phyloP scores from a whole-genome alignment of 176 grass and related monocot species.

The Panicum miliaceum region DNA sequence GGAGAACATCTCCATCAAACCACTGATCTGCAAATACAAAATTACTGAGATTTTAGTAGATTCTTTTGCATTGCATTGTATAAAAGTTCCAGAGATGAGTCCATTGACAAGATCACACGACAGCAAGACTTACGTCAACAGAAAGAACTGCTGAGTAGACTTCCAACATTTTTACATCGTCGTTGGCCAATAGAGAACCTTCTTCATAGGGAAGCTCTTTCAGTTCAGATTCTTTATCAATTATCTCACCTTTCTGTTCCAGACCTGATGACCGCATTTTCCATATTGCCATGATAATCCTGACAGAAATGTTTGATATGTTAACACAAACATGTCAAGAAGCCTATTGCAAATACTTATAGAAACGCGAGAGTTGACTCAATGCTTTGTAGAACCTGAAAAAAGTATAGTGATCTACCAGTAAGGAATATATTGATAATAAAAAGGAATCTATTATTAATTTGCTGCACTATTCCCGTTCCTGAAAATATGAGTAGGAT shows the following conservation, averaged over 20 bases:
- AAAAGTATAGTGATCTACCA: constrained; percentile 11
- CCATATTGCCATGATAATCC: constrained; percentile 93
- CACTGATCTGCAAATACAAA: constrained; percentile 45
- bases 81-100: constrained; percentile 5
- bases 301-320: constrained; percentile 46
- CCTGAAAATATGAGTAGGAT: background rate
- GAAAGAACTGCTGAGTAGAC: constrained; percentile 69
- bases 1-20: constrained; percentile 82
- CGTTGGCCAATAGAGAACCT: constrained; percentile 67
- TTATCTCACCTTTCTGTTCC: constrained; percentile 67
- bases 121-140: constrained; percentile 60
- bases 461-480: background rate
- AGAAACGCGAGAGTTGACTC: constrained; percentile 12
- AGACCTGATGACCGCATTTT: constrained; percentile 58
- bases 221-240: constrained; percentile 74
- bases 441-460: background rate
- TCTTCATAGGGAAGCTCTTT: constrained; percentile 63
- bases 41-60: constrained; percentile 12
- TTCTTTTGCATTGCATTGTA: constrained; percentile 16
- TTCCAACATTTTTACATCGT: constrained; percentile 81
- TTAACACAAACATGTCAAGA: constrained; percentile 37
- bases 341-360: constrained; percentile 21
- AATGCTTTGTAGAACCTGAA: background rate
- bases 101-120: constrained; percentile 25
- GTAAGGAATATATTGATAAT: background rate